Evolutionary conservation across 495 filamentous ascomycete genomes (phyloP).

Genomic region (Aspergillus heteromorphus): DNA sequence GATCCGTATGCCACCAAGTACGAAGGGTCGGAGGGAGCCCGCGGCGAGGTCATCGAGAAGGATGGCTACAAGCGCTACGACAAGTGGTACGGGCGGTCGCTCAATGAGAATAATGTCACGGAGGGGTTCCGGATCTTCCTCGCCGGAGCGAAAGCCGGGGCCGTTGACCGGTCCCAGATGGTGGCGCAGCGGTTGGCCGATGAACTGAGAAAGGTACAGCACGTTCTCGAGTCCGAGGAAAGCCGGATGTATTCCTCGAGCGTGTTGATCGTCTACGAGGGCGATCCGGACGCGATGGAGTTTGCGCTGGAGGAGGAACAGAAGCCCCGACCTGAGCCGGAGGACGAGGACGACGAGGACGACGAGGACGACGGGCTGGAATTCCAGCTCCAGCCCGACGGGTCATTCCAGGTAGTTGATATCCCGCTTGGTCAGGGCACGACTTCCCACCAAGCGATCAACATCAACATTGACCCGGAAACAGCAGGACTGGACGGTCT

Average conservation of each 20-base stretch:
- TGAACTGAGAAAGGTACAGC: conserved; percentile 60
- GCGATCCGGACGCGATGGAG: conserved; percentile 65
- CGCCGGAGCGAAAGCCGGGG: conserved; percentile 54
- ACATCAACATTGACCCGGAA: conserved; percentile 37
- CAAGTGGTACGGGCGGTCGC: conserved; percentile 78
- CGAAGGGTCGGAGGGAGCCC: conserved; percentile 32
- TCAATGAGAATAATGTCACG: conserved; percentile 65
- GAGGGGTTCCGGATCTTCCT: conserved; percentile 75
- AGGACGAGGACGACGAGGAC: conserved; percentile 40
- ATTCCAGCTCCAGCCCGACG: conserved; percentile 24
- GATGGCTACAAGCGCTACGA: conserved; percentile 71
- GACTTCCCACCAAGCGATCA: conserved; percentile 28
- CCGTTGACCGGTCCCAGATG: conserved; percentile 44
- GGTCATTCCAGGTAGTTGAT: conserved; percentile 30
- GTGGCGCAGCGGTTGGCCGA: conserved; percentile 59
- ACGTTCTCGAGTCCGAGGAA: conserved; percentile 67
- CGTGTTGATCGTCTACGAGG: conserved; percentile 88
- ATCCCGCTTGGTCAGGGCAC: conserved; percentile 24
- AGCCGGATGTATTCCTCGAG: conserved; percentile 93
- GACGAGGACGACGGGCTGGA: conserved; percentile 57
- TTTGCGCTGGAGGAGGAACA: conserved; percentile 60
- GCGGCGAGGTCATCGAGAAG: conserved; percentile 35
- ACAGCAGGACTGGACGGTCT: conserved; percentile 22
- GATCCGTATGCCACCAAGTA: conserved; percentile 39
- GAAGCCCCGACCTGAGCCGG: conserved; percentile 25